phyloP scores from a whole-genome alignment of 129 eudicot genomes.

The Pittosporum tobira region DNA sequence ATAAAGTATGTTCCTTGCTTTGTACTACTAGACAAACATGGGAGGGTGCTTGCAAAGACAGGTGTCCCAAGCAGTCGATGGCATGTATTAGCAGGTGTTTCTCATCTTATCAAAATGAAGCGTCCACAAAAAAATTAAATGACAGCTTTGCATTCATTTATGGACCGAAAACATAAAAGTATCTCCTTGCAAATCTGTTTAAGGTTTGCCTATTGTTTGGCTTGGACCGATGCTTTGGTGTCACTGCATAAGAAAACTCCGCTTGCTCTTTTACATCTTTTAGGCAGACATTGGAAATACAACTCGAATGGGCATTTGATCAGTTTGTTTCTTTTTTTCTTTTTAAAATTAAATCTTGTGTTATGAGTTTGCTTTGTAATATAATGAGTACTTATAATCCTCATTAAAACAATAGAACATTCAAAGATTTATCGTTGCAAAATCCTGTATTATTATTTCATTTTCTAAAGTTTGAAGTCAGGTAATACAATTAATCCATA shows the following conservation, averaged over 20 bases:
- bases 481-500: too few species aligned
- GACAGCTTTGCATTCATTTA: background rate
- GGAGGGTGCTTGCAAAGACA: conserved; percentile 84
- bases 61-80: conserved; percentile 77
- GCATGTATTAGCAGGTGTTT: conserved; percentile 88
- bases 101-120: conserved; percentile 78
- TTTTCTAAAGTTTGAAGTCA: too few species aligned
- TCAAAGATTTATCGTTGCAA: too few species aligned
- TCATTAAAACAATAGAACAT: too few species aligned
- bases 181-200: background rate
- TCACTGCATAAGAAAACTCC: background rate
- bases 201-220: background rate
- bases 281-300: too few species aligned
- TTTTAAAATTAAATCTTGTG: too few species aligned
- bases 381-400: too few species aligned
- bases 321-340: too few species aligned
- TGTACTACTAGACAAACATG: conserved; percentile 70
- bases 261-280: too few species aligned
- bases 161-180: background rate
- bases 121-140: conserved; percentile 25
- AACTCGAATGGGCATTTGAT: too few species aligned
- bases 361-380: too few species aligned
- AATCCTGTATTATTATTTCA: too few species aligned
- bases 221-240: background rate
- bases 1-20: conserved; percentile 93